phyloP scores from a whole-genome alignment of 495 filamentous ascomycete species.

The Rostrohypoxylon terebratum region DNA sequence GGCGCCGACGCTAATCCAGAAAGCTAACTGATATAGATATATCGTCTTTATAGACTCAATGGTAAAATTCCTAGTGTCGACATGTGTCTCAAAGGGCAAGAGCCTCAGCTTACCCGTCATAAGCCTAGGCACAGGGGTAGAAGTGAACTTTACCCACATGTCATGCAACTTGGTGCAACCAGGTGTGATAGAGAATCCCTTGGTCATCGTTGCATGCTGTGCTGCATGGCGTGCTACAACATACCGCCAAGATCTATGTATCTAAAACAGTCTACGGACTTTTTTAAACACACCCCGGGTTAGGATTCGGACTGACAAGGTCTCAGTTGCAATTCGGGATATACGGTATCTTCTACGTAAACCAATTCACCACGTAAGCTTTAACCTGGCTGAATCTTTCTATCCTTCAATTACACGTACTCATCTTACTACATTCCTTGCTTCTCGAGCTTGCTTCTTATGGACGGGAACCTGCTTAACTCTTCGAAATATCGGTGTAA shows the following conservation, averaged over 20 bases:
- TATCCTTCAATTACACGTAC: constrained; percentile 38
- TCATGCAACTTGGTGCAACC: constrained; percentile 19
- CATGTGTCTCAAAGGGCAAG: constrained; percentile 24
- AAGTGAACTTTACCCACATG: constrained; percentile 17
- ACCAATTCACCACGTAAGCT: constrained; percentile 43
- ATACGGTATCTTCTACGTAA: constrained; percentile 47
- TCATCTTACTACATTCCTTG: constrained; percentile 39
- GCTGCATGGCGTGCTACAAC: constrained; percentile 39
- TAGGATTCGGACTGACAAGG: constrained; percentile 25
- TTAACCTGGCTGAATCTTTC: constrained; percentile 9
- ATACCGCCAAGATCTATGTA: constrained; percentile 42
- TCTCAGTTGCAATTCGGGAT: constrained; percentile 41
- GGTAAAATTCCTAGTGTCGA: constrained; percentile 6
- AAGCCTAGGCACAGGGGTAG: constrained; percentile 21
- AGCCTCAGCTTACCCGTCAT: constrained; percentile 39
- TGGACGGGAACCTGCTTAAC: constrained; percentile 31
- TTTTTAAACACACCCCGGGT: constrained; percentile 35
- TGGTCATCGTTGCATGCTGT: constrained; percentile 17
- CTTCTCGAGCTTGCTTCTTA: constrained; percentile 36
- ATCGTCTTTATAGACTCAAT: constrained; percentile 12
- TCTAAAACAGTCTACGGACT: constrained; percentile 41
- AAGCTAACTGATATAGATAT: constrained; percentile 2
- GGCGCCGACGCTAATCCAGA: constrained; percentile 29
- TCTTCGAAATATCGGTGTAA: constrained; percentile 30
- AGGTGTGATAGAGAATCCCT: constrained; percentile 31